Conservation (phyloP, 2,329 filamentous ascomycete genomes). For the Talaromyces verruculosus region DNA sequence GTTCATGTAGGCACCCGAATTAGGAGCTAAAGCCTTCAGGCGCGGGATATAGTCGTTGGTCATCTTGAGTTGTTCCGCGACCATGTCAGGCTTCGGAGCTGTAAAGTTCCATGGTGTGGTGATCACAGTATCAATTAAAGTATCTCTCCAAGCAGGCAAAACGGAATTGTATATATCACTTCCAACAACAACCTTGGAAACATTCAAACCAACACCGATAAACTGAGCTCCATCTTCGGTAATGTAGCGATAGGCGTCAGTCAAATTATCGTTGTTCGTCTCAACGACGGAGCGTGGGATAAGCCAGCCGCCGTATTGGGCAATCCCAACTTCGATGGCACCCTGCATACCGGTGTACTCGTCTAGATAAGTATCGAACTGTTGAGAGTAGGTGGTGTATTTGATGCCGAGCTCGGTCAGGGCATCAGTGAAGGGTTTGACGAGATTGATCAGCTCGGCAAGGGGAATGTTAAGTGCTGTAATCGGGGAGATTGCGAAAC, state of each 20-base stretch:
- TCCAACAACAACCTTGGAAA: constrained; percentile 34
- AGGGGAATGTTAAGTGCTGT: constrained; percentile 44
- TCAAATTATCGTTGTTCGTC: constrained; percentile 33
- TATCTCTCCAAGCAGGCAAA: constrained; percentile 41
- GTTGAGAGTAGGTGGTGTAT: constrained; percentile 31
- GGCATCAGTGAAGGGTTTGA: constrained; percentile 44
- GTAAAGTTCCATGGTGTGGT: constrained; percentile 41
- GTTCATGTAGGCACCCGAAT: constrained; percentile 45
- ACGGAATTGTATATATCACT: constrained; percentile 41
- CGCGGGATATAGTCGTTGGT: constrained; percentile 43
- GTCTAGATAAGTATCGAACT: constrained; percentile 35
- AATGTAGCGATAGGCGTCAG: constrained; percentile 35
- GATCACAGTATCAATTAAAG: constrained; percentile 38
- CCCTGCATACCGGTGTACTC: constrained; percentile 26
- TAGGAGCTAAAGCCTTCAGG: constrained; percentile 42
- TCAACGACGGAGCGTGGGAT: constrained; percentile 38
- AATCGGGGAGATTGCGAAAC: neutral
- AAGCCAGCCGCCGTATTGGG: constrained; percentile 36
- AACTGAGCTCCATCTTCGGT: constrained; percentile 37
- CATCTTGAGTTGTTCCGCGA: constrained; percentile 39
- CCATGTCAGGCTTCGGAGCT: constrained; percentile 38
- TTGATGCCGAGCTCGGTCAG: constrained; percentile 40
- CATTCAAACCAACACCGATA: constrained; percentile 39
- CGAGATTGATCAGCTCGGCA: constrained; percentile 38
- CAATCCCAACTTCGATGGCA: constrained; percentile 17